Evolutionary conservation across 495 filamentous ascomycete genomes (phyloP).

Genomic region (Neurospora sp.): DNA sequence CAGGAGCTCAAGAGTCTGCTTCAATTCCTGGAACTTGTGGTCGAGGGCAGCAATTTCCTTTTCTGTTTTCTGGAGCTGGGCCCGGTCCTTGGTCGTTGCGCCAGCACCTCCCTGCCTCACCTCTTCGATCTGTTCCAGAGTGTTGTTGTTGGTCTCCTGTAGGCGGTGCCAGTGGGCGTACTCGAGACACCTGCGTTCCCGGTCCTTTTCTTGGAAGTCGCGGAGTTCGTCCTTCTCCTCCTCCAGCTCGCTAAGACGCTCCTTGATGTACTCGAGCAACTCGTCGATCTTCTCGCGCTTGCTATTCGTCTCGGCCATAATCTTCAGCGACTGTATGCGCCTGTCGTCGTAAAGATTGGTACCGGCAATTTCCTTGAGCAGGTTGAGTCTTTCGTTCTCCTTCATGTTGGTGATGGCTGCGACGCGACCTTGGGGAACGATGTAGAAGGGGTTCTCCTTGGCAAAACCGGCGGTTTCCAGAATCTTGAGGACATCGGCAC

Average conservation of each 20-base stretch:
- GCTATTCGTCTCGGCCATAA: slow-evolving; percentile 94
- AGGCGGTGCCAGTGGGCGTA: slow-evolving; percentile 90
- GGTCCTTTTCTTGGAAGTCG: slow-evolving; percentile 89
- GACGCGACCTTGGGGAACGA: slow-evolving; percentile 94
- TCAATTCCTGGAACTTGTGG: slow-evolving; percentile 64
- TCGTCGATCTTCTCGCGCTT: slow-evolving; percentile 94
- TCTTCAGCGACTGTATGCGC: slow-evolving; percentile 80
- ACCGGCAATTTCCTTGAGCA: slow-evolving; percentile 94
- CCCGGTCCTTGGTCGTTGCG: slow-evolving; percentile 70
- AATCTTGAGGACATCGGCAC: slow-evolving; percentile 88
- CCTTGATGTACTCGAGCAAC: slow-evolving; percentile 78
- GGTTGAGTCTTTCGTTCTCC: slow-evolving; percentile 74
- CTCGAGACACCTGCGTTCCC: slow-evolving; percentile 82
- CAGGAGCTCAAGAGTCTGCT: slow-evolving; percentile 74
- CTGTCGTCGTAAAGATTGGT: slow-evolving; percentile 94
- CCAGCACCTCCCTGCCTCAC: slow-evolving; percentile 70
- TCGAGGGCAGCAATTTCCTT: slow-evolving; percentile 70
- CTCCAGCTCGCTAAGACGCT: slow-evolving; percentile 79
- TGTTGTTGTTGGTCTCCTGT: slow-evolving; percentile 64
- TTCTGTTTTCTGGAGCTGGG: slow-evolving; percentile 68
- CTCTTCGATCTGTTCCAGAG: slow-evolving; percentile 76
- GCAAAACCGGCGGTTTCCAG: slow-evolving; percentile 95
- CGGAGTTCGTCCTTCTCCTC: slow-evolving; percentile 94
- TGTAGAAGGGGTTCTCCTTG: slow-evolving; percentile 97
- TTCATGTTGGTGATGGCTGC: slow-evolving; percentile 98